These are phyloP conservation scores for Austroboletus niveus DNA, from an alignment of 1,284 basidiomycete species.

Conservation along the genomic window DNA sequence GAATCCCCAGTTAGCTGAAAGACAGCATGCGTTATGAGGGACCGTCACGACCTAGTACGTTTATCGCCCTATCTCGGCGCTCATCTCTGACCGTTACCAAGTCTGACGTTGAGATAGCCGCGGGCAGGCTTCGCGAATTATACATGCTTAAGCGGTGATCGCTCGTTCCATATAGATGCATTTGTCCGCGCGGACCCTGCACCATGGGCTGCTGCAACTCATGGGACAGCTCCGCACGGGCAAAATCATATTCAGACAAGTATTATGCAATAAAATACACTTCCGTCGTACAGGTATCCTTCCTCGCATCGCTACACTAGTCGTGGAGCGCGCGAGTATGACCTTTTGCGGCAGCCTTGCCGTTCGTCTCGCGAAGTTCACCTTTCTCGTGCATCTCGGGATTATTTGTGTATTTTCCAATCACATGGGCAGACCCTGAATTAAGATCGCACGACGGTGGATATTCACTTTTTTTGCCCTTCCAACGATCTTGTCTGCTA, in stretches of 20 bases:
- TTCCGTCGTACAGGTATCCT: too few species aligned
- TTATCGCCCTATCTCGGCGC: too few species aligned
- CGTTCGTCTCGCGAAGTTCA: neutral
- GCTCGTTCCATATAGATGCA: too few species aligned
- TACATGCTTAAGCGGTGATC: too few species aligned
- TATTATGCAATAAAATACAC: neutral
- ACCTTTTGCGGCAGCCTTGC: neutral
- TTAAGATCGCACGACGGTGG: neutral
- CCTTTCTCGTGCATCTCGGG: constrained; percentile 26
- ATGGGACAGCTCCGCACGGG: neutral
- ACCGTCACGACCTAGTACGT: too few species aligned
- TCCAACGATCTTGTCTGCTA: constrained; percentile 51
- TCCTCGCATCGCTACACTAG: neutral
- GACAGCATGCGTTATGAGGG: too few species aligned
- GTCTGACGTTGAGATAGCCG: too few species aligned
- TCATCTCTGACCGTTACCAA: too few species aligned
- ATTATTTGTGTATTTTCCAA: constrained; percentile 49
- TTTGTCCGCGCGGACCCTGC: too few species aligned
- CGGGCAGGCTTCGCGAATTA: too few species aligned
- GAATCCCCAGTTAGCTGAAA: too few species aligned
- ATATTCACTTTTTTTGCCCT: constrained; percentile 51
- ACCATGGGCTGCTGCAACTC: too few species aligned
- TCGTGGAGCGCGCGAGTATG: neutral
- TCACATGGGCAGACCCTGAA: constrained; percentile 35
- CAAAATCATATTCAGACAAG: neutral